Evolutionary conservation across 148 eudicot species (phyloP), one percentile per base, ranked within the genome.

Genomic region (Rhododendron vialii): DNA sequence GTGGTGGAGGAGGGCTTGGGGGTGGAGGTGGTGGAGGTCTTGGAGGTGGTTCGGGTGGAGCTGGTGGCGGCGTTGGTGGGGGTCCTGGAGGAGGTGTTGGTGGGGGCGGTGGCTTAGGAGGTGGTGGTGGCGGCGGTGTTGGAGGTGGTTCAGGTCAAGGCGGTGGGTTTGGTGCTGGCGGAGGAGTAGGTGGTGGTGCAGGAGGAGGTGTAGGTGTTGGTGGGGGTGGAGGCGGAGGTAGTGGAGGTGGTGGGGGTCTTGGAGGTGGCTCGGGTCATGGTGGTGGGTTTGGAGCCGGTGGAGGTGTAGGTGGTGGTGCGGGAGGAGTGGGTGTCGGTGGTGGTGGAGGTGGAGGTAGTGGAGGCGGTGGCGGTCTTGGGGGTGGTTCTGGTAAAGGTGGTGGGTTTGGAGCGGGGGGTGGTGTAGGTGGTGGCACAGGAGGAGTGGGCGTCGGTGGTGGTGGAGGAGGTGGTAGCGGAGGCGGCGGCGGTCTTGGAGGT

Each of bases 361-460:
- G 86, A 28, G 84, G 83, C 0, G 87, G 87, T 1, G 79, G 84
- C 7, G 87, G 84, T 53, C 41, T 78, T 38, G 86, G 86, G 2
- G 82, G 86, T 12, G 86, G 71, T 35, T 77, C 71, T 1, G 86
- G 86, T 18, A 67, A 35, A 18, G 86, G 81, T 10, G 76, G 55
- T 7, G 86, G 86, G 4, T 61, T 59, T 22, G 86, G 86, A 53
- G 86, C 55, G 2, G 86, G 86, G 10, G 82, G 82, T 0, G 86
- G 86, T 11, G 82, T 63, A 1, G 86, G 82, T 38, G 86, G 86
- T 36, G 82, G 57, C 63, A n/a, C 45, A 36, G 78, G 78, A 36
- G 78, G 78, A 35, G 43, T 75, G 78, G 78, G 78, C 8, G 47
- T 33, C 0, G 78, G 78, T 6, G 78, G 78, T 33, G 78, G 78